Evolutionary conservation across 139 green algal genomes (phyloP).

Genomic region (Chlamydomonas asymmetrica): DNA sequence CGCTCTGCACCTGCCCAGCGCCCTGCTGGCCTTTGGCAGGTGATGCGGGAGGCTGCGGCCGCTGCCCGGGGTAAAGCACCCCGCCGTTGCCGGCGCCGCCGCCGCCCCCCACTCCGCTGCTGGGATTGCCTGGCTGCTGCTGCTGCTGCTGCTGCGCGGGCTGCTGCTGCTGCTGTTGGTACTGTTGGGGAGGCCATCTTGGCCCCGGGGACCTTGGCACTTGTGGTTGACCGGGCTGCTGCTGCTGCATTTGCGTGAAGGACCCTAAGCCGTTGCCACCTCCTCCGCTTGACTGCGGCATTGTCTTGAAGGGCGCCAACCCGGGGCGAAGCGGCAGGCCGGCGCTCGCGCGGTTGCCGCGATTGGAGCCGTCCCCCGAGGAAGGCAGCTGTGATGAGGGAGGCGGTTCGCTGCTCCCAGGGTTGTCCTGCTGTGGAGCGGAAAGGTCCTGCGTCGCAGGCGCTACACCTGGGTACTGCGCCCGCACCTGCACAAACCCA

Average conservation of each 20-base stretch:
- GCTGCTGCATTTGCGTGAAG: background rate
- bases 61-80: background rate
- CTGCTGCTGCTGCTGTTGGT: slow-evolving; percentile 8
- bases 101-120: background rate
- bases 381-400: too few relatives aligned
- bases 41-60: background rate
- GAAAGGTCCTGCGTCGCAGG: too few relatives aligned
- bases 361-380: too few relatives aligned
- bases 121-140: background rate
- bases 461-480: too few relatives aligned
- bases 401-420: too few relatives aligned
- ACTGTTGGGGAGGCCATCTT: background rate
- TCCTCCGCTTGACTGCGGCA: background rate
- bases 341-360: too few relatives aligned
- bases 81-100: background rate
- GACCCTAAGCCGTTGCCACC: background rate
- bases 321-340: background rate
- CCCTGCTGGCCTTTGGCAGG: background rate
- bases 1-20: background rate
- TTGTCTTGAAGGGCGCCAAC: background rate
- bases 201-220: background rate
- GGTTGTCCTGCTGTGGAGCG: too few relatives aligned
- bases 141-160: background rate
- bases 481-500: too few relatives aligned
- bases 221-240: background rate